A percentile compares a stretch with the other conserved stretches of the same genome.
phyloP scores from a whole-genome alignment of 495 filamentous ascomycete genomes.

The Xylaria telfairii region DNA sequence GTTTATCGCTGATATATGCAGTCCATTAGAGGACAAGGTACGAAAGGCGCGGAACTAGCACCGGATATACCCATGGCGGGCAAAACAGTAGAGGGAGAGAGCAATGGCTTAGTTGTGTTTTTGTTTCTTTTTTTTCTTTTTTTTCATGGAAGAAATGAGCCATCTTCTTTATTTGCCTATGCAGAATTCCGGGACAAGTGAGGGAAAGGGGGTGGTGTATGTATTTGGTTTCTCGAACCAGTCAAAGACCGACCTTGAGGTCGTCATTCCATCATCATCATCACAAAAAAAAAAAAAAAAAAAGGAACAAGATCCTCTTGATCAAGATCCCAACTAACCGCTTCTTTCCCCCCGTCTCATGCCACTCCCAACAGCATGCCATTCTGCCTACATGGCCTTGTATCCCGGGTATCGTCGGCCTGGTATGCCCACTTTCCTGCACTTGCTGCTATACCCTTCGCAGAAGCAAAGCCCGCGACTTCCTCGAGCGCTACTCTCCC shows the following conservation, averaged over 20 bases:
- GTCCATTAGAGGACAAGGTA: constrained; percentile 12
- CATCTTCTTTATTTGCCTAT: constrained; percentile 29
- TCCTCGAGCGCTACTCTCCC: background rate
- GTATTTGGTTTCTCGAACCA: constrained; percentile 15
- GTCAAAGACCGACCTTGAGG: constrained; percentile 9
- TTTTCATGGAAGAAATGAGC: constrained; percentile 13
- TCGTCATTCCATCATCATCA: constrained; percentile 15
- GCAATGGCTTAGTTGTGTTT: constrained; percentile 14
- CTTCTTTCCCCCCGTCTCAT: constrained; percentile 1
- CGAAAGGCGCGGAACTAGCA: constrained; percentile 17
- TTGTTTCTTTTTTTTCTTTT: background rate
- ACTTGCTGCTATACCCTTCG: constrained; percentile 9
- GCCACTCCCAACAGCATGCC: constrained; percentile 11
- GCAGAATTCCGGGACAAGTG: constrained; percentile 25
- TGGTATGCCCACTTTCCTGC: constrained; percentile 8
- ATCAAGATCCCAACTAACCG: constrained; percentile 17
- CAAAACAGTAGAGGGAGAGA: constrained; percentile 15
- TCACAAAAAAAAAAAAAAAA: background rate
- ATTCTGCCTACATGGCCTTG: constrained; percentile 15
- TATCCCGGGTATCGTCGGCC: constrained; percentile 25
- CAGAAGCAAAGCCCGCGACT: constrained; percentile 15
- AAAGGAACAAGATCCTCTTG: constrained; percentile 16
- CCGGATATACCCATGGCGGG: constrained; percentile 23
- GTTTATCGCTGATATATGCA: constrained; percentile 4
- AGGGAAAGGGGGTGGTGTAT: constrained; percentile 15